Percentiles rank a stretch among this genome's conserved stretches.
These are phyloP conservation scores for Raffaelea ambrosiae DNA, from an alignment of 2,329 filamentous ascomycete species.

Conservation along the genomic window DNA sequence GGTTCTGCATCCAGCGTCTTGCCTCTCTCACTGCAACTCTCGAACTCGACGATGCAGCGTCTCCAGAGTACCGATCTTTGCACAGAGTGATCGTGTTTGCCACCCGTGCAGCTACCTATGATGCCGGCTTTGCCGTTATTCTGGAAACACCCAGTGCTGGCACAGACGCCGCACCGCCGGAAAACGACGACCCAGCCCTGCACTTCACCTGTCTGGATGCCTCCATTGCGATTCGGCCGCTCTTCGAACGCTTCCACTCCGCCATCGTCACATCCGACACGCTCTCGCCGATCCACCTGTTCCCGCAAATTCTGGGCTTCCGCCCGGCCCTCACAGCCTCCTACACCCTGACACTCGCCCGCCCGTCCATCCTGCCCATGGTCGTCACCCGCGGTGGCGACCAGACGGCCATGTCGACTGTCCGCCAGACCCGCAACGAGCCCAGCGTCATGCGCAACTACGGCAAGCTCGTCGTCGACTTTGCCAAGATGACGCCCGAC, in stretches of 20 bases:
- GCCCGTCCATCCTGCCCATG: constrained; percentile 94
- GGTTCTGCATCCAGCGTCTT: constrained; percentile 89
- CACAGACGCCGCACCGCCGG: constrained; percentile 79
- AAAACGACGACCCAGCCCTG: constrained; percentile 91
- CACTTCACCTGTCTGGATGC: constrained; percentile 97
- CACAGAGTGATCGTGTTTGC: constrained; percentile 98
- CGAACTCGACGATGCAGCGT: constrained; percentile 90
- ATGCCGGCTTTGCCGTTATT: constrained; percentile 91
- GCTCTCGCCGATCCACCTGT: constrained; percentile 95
- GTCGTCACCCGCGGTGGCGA: constrained; percentile 93
- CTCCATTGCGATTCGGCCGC: constrained; percentile 94
- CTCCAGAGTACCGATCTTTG: constrained; percentile 75
- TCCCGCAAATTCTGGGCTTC: constrained; percentile 97
- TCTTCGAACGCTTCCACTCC: constrained; percentile 94
- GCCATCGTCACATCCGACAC: constrained; percentile 96
- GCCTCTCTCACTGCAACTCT: constrained; percentile 91
- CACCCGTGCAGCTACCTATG: constrained; percentile 90
- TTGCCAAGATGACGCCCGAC: constrained; percentile 91
- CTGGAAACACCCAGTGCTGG: constrained; percentile 62
- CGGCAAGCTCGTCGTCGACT: constrained; percentile 85
- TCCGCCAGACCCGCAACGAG: constrained; percentile 92
- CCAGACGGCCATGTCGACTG: constrained; percentile 84
- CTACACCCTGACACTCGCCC: constrained; percentile 91
- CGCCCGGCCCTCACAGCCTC: constrained; percentile 89
- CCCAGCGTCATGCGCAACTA: constrained; percentile 97